Evolutionary conservation across 371 early-diverging fungal species (phyloP), one percentile per base, ranked within the genome.

Genomic region (Chytridium lagenaria): DNA sequence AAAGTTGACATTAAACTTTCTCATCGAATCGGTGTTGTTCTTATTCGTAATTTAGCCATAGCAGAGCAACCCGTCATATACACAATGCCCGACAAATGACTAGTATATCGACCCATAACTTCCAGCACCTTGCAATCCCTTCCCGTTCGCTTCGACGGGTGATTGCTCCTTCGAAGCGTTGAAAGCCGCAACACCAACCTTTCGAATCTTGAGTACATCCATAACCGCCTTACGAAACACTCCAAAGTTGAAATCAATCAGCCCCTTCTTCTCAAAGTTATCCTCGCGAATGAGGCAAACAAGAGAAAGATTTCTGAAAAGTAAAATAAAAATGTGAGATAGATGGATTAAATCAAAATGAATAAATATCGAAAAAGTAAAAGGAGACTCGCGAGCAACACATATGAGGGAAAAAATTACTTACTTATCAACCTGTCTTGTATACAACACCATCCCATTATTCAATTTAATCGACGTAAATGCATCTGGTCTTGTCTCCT

Each of bases 211-310:
- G 38, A 81, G 78, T 23, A 86, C 83, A 22, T 85, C 78, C 71
- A 77, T 55, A 30, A 85, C 73, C 16, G 83, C 84, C 38, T 78
- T 75, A 19, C 73, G 66, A 68, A 85, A 81, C 22, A 78, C 74
- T 28, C 76, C 49, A 68, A 95, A 93, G 73, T 95, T 95, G 82
- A 92, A 94, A 72, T 95, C 95, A 63, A 95, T 88, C 77, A 95
- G 75, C 1, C 94, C 96, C 73, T 92, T 92, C 76, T 92, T 93
- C 72, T 92, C 93, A 84, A 93, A 94, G 50, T 92, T 92, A 68
- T 94, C 96, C 40, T 93, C 89, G 33, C 94, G 85, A 55, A 95
- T 74, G 63, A 95, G 80, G 79, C 93, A 92, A 50, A 95, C 93
- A 65, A 94, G 78, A 1, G 93, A 90, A 37, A 95, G 80, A 31